phyloP scores from a whole-genome alignment of 306 rosid genomes.

The Senna siamea region DNA sequence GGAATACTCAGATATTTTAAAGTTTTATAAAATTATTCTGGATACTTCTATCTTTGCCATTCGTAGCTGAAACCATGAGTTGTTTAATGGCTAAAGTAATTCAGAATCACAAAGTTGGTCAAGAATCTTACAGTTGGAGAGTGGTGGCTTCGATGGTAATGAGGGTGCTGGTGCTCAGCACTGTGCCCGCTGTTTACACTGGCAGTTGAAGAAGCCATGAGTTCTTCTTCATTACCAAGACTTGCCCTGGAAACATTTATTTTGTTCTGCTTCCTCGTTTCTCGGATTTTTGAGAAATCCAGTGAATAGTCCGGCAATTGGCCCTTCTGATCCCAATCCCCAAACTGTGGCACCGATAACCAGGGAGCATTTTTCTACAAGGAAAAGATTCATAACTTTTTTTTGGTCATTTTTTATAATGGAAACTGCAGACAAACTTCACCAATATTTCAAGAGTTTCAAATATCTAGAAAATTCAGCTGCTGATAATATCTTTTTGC shows the following conservation, averaged over 20 bases:
- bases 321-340: slow-evolving; percentile 98
- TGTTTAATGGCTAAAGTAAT: slow-evolving; percentile 4
- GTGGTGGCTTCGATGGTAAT: slow-evolving; percentile 61
- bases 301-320: slow-evolving; percentile 89
- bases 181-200: slow-evolving; percentile 41
- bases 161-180: slow-evolving; percentile 57
- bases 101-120: slow-evolving; percentile 29
- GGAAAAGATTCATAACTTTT: not conserved
- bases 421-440: not conserved
- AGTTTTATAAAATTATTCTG: not conserved
- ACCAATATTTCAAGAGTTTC: not conserved
- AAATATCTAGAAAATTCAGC: not conserved
- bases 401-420: too few relatives aligned
- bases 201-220: slow-evolving; percentile 54
- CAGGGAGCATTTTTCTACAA: slow-evolving; percentile 85
- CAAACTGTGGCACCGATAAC: slow-evolving; percentile 96
- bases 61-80: slow-evolving; percentile 14
- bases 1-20: too few relatives aligned
- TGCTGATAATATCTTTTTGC: too few relatives aligned
- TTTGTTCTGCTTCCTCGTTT: slow-evolving; percentile 95
- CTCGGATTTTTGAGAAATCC: slow-evolving; percentile 95
- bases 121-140: slow-evolving; percentile 81
- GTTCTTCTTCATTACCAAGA: slow-evolving; percentile 96
- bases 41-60: not conserved
- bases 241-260: slow-evolving; percentile 85